Conservation (phyloP, 371 early-diverging fungal species). For the Mucor racemosus region DNA sequence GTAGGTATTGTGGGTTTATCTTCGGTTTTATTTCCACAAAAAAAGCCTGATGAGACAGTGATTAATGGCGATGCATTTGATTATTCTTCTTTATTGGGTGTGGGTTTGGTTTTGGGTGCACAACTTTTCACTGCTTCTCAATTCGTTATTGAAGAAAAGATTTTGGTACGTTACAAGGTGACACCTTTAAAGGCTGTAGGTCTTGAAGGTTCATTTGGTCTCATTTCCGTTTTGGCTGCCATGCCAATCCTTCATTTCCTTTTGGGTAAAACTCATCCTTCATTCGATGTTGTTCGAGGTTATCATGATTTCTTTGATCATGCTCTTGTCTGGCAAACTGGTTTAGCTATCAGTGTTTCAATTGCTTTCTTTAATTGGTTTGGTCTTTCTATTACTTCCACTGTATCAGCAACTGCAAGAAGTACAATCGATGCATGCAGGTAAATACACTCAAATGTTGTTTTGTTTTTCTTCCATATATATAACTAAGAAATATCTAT, state of each 20-base stretch:
- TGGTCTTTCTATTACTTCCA: slow-evolving; percentile 89
- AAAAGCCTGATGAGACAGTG: slow-evolving; percentile 25
- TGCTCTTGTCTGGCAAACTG: slow-evolving; percentile 74
- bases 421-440: slow-evolving; percentile 94
- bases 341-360: slow-evolving; percentile 81
- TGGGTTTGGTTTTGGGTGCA: slow-evolving; percentile 83
- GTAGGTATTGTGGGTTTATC: slow-evolving; percentile 88
- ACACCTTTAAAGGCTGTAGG: slow-evolving; percentile 92
- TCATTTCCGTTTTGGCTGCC: slow-evolving; percentile 67
- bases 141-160: slow-evolving; percentile 95
- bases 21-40: slow-evolving; percentile 59
- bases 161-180: slow-evolving; percentile 77
- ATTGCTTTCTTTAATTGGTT: slow-evolving; percentile 96
- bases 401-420: slow-evolving; percentile 86
- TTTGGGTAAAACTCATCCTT: slow-evolving; percentile 64
- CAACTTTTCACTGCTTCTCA: slow-evolving; percentile 92
- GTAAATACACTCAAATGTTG: slow-evolving; percentile 29
- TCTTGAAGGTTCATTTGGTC: slow-evolving; percentile 91
- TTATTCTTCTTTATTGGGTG: slow-evolving; percentile 66
- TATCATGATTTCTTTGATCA: slow-evolving; percentile 73
- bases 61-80: slow-evolving; percentile 25
- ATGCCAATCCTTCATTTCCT: slow-evolving; percentile 82
- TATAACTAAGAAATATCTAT: not conserved
- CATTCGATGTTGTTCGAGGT: slow-evolving; percentile 82
- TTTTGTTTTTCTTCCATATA: too few species aligned